A percentile compares a stretch with the other conserved stretches of the same genome.
Conservation (phyloP, 306 rosid genomes). For the Sechiopsis laciniata region DNA sequence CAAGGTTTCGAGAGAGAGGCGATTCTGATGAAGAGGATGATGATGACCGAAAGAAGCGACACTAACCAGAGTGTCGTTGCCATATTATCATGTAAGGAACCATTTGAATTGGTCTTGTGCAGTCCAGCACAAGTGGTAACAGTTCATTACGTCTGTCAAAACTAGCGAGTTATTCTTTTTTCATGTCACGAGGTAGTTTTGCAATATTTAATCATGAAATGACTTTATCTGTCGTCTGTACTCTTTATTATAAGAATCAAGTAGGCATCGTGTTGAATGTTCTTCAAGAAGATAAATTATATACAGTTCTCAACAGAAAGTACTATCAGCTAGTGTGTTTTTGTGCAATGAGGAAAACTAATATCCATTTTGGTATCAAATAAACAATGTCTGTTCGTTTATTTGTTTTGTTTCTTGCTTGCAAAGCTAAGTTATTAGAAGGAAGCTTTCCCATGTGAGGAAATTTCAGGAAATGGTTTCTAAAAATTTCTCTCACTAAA, state of each 20-base stretch:
- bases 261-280: not conserved
- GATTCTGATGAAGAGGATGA: conserved; percentile 95
- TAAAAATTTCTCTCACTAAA: too few species aligned
- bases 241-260: conserved; percentile 4
- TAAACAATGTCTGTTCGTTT: not conserved
- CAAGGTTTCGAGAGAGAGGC: conserved; percentile 95
- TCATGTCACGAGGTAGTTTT: conserved; percentile 7
- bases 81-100: not conserved
- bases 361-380: too few species aligned
- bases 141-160: not conserved
- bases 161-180: conserved; percentile 1
- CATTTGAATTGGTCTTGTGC: not conserved
- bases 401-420: not conserved
- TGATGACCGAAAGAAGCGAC: conserved; percentile 57
- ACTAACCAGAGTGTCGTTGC: conserved; percentile 19
- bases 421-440: not conserved
- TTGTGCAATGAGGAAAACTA: not conserved
- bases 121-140: not conserved
- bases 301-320: not conserved
- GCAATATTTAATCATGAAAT: not conserved
- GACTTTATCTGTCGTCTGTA: not conserved
- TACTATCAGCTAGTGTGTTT: not conserved
- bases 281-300: not conserved
- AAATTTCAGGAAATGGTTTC: not conserved
- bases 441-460: not conserved